Conservation (phyloP, 2,329 filamentous ascomycete genomes). For the Aspergillus texensis region DNA sequence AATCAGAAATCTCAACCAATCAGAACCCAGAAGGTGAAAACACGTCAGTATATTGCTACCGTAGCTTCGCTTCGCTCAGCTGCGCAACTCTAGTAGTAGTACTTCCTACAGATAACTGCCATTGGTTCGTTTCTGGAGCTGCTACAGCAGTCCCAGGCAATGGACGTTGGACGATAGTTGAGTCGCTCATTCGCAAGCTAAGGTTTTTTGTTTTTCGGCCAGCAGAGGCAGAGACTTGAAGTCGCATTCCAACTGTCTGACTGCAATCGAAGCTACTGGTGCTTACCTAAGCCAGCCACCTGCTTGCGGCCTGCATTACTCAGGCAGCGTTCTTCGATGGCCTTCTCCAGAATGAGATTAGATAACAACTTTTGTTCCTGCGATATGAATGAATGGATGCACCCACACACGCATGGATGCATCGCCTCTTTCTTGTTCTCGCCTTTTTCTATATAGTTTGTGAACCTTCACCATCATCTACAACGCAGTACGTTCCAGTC, state of each 20-base stretch:
- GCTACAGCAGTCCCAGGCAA: background rate
- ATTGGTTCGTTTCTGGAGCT: background rate
- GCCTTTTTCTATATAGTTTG: background rate
- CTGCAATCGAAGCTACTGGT: background rate
- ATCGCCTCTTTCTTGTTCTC: background rate
- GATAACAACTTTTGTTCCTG: background rate
- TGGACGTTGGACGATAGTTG: background rate
- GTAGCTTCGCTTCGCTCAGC: too few species aligned
- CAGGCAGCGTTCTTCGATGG: slow-evolving; percentile 23
- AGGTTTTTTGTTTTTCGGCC: background rate
- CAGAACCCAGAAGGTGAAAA: too few species aligned
- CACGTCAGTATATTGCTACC: too few species aligned
- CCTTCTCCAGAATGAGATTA: slow-evolving; percentile 11
- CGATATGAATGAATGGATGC: background rate
- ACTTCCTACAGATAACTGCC: too few species aligned
- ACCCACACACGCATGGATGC: background rate
- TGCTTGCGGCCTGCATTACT: slow-evolving; percentile 7
- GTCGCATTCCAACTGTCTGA: background rate
- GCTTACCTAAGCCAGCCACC: slow-evolving; percentile 29
- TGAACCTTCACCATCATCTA: background rate
- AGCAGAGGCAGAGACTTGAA: background rate
- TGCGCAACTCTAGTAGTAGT: too few species aligned
- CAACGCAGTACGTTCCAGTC: background rate
- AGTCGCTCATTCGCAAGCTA: background rate
- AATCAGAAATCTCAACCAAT: too few species aligned